Base-by-base conservation (phyloP, 768 basidiomycete genomes). In the Nidularia pulvinata region DNA sequence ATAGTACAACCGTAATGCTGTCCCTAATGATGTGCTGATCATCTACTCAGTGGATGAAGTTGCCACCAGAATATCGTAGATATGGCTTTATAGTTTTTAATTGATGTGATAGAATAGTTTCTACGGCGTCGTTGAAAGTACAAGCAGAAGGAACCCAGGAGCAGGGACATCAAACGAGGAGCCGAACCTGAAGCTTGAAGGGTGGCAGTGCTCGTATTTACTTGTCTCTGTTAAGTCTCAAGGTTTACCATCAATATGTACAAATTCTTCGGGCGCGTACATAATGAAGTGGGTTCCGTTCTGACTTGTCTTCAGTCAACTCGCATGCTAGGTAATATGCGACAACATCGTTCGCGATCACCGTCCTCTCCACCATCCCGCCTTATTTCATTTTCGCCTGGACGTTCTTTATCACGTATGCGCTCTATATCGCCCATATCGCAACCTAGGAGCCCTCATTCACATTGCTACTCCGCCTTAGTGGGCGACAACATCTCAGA, bases 391-490 rank as follows among this genome's bases (percentile, higher is more conserved):
- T 16, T 16, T 6, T 42, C 39, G 16, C 16, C 39, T 42, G 39
- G 39, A 42, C 39, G 16, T 11, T 16, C 16, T 16, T 42, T 11
- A 13, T 11, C 16, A 6, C 39, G 16, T 42, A 16, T 13, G 16
- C 39, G 54, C 16, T 46, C 54, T 45, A 46, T n/a, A 53, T 57
- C 56, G 49, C 57, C 57, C 36, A 37, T 60, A 52, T 57, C 59
- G n/a, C 56, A 61, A 39, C 55, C 57, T 19, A 44, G 53, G 33
- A 55, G 51, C 33, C 54, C 57, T 16, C 53, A 48, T 55, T 43
- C 39, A 7, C 32, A n/a, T 19, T 50, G 47, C 13, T 16, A 33
- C 10, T 53, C 52, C 14, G 35, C 51, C 44, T 34, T 50, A 43
- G 39, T 51, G 32, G 32, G 50, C 36, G 54, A 46, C 39, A 9